Base-by-base conservation (phyloP, 2,329 filamentous ascomycete genomes). In the Grosmannia clavigera region DNA sequence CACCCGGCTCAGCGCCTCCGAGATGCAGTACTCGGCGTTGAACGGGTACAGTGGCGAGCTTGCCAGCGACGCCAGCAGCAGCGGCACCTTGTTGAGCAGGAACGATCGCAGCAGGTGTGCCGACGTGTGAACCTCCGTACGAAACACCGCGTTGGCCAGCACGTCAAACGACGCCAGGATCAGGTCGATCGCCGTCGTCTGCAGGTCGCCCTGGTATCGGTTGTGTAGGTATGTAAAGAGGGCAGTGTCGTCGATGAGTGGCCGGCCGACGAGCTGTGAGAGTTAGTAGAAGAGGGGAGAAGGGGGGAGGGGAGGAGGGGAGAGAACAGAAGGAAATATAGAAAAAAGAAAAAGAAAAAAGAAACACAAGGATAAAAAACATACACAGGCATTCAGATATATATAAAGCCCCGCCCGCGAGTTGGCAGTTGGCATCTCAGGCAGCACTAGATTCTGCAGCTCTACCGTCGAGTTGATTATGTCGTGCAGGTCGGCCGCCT, bases 151-250 rank as follows among this genome's bases (percentile, higher is more conserved):
- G 67, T 95, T 95, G 43, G 91, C 88, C 19, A 99, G 77, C 5
- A 95, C 81, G 67, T 97, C 92, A 68, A 99, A 97, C 0, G 91
- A 86, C 1, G 91, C 90, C 11, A 92, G 81, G 51, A 97, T 87
- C 2, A 97, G 78, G 67, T 96, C 91, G 59, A 90, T 83, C 0
- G 88, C 84, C 53, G 90, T 84, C 14, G 82, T 80, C 70, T 92
- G 87, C 51, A 88, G 80, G 67, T 96, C 88, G 48, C 87, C 87
- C 81, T 61, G 48, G 68, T 96, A 96, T 70, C 92, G 82, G 65
- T 92, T 90, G 66, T 90, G 85, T 51, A 97, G 74, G 71, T 92
- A 94, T 57, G 82, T 88, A 65, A 94, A 84, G 12, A 97, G 78
- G 31, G 82, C 81, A 58, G 79, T 77, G 67, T 97, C 92, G 67